Evolutionary conservation across 192 early-diverging fungal genomes (phyloP).

Genomic region (Coemansia sp.): DNA sequence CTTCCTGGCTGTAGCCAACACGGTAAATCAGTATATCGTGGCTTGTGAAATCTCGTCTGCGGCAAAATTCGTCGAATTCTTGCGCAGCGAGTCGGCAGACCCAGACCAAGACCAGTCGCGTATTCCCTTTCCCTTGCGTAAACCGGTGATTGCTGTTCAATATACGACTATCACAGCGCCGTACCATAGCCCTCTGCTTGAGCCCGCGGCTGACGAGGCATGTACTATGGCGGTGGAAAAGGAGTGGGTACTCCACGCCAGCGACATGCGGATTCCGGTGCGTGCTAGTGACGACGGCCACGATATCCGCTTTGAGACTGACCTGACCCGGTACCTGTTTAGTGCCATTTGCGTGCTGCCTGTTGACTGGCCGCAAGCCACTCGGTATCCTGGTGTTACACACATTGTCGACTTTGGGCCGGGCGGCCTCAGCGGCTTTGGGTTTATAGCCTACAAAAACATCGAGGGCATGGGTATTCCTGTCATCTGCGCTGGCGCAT

Average conservation of each 20-base stretch:
- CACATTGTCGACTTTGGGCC: slow-evolving; percentile 96
- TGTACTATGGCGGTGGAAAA: slow-evolving; percentile 15
- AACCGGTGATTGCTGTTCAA: slow-evolving; percentile 72
- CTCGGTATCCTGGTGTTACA: slow-evolving; percentile 58
- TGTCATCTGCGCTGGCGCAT: slow-evolving; percentile 29
- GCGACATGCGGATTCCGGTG: slow-evolving; percentile 59
- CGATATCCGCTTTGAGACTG: slow-evolving; percentile 61
- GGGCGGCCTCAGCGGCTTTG: slow-evolving; percentile 81
- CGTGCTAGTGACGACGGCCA: slow-evolving; percentile 79
- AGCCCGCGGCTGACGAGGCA: not conserved
- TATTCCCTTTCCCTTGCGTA: slow-evolving; percentile 75
- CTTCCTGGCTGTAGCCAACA: slow-evolving; percentile 29
- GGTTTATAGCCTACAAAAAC: slow-evolving; percentile 80
- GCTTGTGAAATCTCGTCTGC: slow-evolving; percentile 9
- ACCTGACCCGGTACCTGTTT: slow-evolving; percentile 68
- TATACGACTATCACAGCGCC: slow-evolving; percentile 87
- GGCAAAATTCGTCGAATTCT: slow-evolving; percentile 9
- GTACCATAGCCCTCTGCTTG: slow-evolving; percentile 56
- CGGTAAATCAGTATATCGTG: slow-evolving; percentile 23
- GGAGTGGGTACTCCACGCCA: slow-evolving; percentile 21
- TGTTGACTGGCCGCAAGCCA: slow-evolving; percentile 63
- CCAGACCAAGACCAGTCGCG: slow-evolving; percentile 59
- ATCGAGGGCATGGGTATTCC: slow-evolving; percentile 84
- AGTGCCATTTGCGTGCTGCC: slow-evolving; percentile 64
- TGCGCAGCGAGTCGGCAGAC: slow-evolving; percentile 13